A percentile compares a stretch with the other conserved stretches of the same genome.
phyloP scores from a whole-genome alignment of 164 flowering plant genomes.

The Kalanchoe fedtschenkoi region DNA sequence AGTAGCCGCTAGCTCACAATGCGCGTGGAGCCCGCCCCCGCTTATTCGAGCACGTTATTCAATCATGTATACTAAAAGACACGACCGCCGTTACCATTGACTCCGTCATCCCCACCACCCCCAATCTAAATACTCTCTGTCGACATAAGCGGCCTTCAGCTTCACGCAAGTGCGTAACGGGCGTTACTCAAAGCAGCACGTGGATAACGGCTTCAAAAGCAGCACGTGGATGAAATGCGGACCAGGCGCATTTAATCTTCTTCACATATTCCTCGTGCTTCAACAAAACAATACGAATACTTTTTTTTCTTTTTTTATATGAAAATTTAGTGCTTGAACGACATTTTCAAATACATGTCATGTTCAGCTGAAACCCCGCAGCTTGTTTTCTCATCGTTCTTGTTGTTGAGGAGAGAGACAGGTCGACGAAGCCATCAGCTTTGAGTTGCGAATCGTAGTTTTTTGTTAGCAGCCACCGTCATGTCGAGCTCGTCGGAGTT shows the following conservation, averaged over 20 bases:
- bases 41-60: neutral
- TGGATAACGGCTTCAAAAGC: neutral
- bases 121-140: too few species aligned
- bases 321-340: neutral
- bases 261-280: slow-evolving; percentile 4
- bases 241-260: neutral
- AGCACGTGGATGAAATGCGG: slow-evolving; percentile 1
- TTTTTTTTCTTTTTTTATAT: too few species aligned
- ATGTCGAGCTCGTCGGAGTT: neutral
- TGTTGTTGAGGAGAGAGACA: neutral
- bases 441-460: neutral
- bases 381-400: neutral
- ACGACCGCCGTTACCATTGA: neutral
- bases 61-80: neutral
- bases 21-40: neutral
- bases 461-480: too few species aligned
- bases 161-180: too few species aligned
- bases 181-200: neutral
- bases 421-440: neutral
- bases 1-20: slow-evolving; percentile 5
- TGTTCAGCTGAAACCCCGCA: neutral
- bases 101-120: neutral
- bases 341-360: neutral
- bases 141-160: too few species aligned
- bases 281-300: neutral